Base-by-base conservation (phyloP, 2,329 filamentous ascomycete species). In the Emmonsiellopsis sp. region DNA sequence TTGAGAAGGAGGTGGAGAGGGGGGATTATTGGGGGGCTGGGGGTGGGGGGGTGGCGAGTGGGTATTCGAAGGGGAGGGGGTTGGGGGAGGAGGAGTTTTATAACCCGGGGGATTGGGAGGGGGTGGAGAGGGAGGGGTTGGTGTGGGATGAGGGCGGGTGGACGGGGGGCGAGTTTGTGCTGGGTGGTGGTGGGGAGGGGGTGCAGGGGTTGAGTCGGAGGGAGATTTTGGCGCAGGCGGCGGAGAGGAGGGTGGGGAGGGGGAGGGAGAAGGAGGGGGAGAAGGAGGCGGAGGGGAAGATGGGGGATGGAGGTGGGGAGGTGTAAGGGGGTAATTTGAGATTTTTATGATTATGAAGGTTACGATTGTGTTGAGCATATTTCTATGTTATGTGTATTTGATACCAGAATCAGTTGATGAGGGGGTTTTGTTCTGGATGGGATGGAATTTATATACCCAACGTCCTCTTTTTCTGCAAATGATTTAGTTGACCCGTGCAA, bases 21-120 rank as follows among this genome's bases (percentile, higher is more conserved):
- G 86, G 81, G 13, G 90, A 96, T 73, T 95, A 96, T 72, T 95
- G 87, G 84, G 85, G 77, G 63, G 77, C 78, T 27, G 83, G 91
- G 0, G 73, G 78, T 51, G 81, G 77, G 3, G 69, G 92, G 1
- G 83, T 74, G 2, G 71, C 71, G 11, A 69, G 79, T 56, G 82
- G 74, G 72, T 86, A 75, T 68, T 82, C 74, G 21, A 77, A 78
- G 27, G 83, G 91, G 0, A 73, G 78, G 51, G 81, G 77, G 5
- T 69, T 92, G 2, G 83, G 74, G 2, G 71, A 71, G 10, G 69
- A 79, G 56, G 82, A 74, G 72, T 86, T 75, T 68, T 82, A 74
- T 77, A 82, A 73, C 69, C 78, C 71, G 0, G 80, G 78, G 42
- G 77, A 81, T 59, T 74, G 77, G 56, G 74, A 77, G 33, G 76